Evolutionary conservation across 2,329 filamentous ascomycete species (phyloP).

Genomic region (Ascochyta viciae-villosae): DNA sequence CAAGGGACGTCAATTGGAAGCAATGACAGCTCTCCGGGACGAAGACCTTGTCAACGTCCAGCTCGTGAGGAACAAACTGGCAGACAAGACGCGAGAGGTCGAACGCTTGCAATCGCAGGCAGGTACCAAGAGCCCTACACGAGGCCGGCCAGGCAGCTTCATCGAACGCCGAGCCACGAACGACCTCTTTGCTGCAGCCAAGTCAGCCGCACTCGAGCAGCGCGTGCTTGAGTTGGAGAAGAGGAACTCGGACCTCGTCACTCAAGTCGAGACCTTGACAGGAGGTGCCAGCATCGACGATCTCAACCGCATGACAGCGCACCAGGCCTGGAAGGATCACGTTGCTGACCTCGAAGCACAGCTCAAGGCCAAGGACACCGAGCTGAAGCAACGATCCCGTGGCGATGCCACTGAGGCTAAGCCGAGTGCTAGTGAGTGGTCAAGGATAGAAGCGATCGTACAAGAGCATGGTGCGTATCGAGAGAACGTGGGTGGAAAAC

Average conservation of each 20-base stretch:
- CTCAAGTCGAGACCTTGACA: constrained; percentile 39
- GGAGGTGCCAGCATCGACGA: constrained; percentile 40
- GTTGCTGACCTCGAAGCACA: constrained; percentile 40
- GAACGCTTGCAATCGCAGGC: constrained; percentile 36
- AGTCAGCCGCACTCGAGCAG: constrained; percentile 53
- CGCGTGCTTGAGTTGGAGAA: constrained; percentile 52
- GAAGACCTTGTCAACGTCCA: constrained; percentile 53
- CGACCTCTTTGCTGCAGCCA: constrained; percentile 52
- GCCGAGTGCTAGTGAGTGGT: constrained; percentile 35
- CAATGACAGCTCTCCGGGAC: constrained; percentile 50
- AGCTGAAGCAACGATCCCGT: constrained; percentile 31
- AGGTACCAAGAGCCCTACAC: constrained; percentile 32
- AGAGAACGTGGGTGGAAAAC: constrained; percentile 46
- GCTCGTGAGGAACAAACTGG: constrained; percentile 49
- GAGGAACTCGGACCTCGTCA: constrained; percentile 47
- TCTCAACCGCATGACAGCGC: constrained; percentile 44
- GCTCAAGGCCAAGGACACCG: constrained; percentile 40
- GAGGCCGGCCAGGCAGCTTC: constrained; percentile 39
- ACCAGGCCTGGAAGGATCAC: constrained; percentile 47
- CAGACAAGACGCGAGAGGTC: constrained; percentile 49
- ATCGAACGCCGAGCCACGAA: constrained; percentile 46
- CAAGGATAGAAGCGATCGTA: constrained; percentile 48
- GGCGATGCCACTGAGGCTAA: constrained; percentile 13
- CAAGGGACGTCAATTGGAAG: constrained; percentile 49
- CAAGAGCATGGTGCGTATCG: constrained; percentile 50